Evolutionary conservation across 1,284 basidiomycete species (phyloP), one percentile per base, ranked within the genome.

Genomic region (Irpex lacteus): DNA sequence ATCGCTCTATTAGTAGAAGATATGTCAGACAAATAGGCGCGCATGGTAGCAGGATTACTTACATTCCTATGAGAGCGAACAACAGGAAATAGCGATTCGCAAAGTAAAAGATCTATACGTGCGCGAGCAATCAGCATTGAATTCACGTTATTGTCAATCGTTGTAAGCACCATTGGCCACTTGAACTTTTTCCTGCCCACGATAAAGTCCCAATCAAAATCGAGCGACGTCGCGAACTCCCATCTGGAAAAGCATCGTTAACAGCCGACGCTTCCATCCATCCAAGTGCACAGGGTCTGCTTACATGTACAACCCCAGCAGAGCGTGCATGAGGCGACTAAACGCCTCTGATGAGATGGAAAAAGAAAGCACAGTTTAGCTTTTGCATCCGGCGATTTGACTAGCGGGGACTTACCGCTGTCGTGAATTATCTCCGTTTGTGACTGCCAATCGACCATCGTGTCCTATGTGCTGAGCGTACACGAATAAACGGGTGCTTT

Each of bases 41-140:
- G n/a, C 19, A 49, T 36, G 32, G 50, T 44, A 44, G 18, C 32
- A 15, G 26, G 36, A 47, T 36, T 19, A 70, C 86, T 68, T 65
- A 90, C 89, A 92, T 90, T 71, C 89, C 89, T 55, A 89, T 82
- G 66, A 91, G 75, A 4, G 89, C 85, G 65, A 87, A 80, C 5
- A 91, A 73, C 38, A 92, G 74, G 65, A 81, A 81, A 72, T 91
- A 92, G 64, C 90, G 83, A 66, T 87, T 87, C 53, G 85, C 74
- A 72, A 91, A 91, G 73, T 91, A 92, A 73, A 91, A 90, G 53
- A 82, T 78, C 90, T 91, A 66, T 4, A 67, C 54, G 37, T 60
- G 34, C 34, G 47, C 54, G 15, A 56, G 54, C 37, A 19, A 55
- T 26, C 26, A 26, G 26, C 40, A 44, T 15, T 44, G 2, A 2